Percentiles rank a stretch among this genome's conserved stretches.
Evolutionary conservation across 495 filamentous ascomycete species (phyloP).

Genomic region (Aspergillus saccharolyticus): DNA sequence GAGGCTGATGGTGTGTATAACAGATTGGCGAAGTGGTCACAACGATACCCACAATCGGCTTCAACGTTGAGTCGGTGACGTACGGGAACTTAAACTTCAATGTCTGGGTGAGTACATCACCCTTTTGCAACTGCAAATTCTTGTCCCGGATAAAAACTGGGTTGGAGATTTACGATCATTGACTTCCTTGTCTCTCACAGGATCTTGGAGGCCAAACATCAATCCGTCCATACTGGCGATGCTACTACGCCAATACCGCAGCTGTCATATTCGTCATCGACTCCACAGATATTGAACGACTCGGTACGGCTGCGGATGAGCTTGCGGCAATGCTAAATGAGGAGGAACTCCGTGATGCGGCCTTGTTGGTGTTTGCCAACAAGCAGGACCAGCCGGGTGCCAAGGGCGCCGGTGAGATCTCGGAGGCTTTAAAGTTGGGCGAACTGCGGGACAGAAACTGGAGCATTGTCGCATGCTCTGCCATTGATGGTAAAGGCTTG

Average conservation of each 20-base stretch:
- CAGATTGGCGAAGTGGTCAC: conserved; percentile 98
- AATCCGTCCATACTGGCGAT: conserved; percentile 97
- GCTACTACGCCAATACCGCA: conserved; percentile 99
- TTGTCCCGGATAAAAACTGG: background rate
- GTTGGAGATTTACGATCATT: conserved; percentile 2
- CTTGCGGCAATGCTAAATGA: conserved; percentile 93
- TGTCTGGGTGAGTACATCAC: conserved; percentile 70
- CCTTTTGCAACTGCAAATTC: background rate
- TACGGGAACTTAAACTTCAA: conserved; percentile 98
- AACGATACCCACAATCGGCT: conserved; percentile 97
- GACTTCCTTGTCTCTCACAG: conserved; percentile 34
- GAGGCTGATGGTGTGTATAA: conserved; percentile 20
- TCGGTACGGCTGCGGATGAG: conserved; percentile 89
- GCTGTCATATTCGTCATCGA: conserved; percentile 98
- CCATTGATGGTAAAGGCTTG: conserved; percentile 90
- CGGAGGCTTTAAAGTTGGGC: conserved; percentile 81
- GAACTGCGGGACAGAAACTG: conserved; percentile 94
- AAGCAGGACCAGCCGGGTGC: conserved; percentile 98
- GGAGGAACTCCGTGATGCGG: conserved; percentile 89
- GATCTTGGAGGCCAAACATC: conserved; percentile 95
- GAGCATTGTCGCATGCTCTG: conserved; percentile 97
- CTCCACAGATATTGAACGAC: conserved; percentile 90
- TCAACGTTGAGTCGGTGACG: conserved; percentile 97
- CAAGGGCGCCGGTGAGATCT: conserved; percentile 94
- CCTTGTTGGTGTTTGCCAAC: conserved; percentile 93